Evolutionary conservation across 1,284 basidiomycete species (phyloP).

Genomic region (Melampsora americana): DNA sequence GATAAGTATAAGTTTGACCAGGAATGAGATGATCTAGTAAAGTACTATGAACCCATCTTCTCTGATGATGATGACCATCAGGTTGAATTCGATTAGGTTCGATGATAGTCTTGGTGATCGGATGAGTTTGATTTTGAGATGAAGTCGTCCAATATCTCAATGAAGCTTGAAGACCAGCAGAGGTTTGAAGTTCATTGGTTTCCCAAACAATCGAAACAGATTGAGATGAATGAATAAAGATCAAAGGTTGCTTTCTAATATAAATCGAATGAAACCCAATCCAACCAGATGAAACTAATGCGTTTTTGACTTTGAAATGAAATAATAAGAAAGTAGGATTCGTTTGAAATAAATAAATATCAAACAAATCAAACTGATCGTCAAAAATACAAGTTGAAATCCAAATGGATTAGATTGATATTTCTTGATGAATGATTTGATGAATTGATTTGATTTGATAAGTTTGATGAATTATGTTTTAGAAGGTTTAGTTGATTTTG

Average conservation of each 20-base stretch:
- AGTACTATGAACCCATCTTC: constrained; percentile 46
- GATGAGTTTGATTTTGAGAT: constrained; percentile 1
- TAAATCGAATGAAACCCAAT: too few relatives aligned
- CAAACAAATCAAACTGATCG: too few relatives aligned
- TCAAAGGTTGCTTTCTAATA: constrained; percentile 47
- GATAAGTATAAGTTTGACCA: constrained; percentile 45
- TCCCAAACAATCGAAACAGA: constrained; percentile 49
- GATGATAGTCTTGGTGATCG: constrained; percentile 11
- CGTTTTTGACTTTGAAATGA: too few relatives aligned
- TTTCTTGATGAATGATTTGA: too few relatives aligned
- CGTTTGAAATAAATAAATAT: too few relatives aligned
- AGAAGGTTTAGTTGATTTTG: too few relatives aligned
- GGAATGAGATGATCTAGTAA: constrained; percentile 30
- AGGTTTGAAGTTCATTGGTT: constrained; percentile 7
- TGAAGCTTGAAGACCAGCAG: constrained; percentile 24
- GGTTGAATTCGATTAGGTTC: constrained; percentile 19
- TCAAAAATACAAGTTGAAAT: too few relatives aligned
- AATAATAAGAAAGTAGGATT: too few relatives aligned
- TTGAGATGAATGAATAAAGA: constrained; percentile 47
- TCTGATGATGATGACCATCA: constrained; percentile 11
- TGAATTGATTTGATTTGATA: too few relatives aligned
- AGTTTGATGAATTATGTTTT: too few relatives aligned
- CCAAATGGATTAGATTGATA: too few relatives aligned
- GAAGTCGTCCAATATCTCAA: neutral
- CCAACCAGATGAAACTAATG: too few relatives aligned